These are phyloP conservation scores for Cryptococcus floricola DNA, from an alignment of 1,284 basidiomycete species.

Conservation along the genomic window DNA sequence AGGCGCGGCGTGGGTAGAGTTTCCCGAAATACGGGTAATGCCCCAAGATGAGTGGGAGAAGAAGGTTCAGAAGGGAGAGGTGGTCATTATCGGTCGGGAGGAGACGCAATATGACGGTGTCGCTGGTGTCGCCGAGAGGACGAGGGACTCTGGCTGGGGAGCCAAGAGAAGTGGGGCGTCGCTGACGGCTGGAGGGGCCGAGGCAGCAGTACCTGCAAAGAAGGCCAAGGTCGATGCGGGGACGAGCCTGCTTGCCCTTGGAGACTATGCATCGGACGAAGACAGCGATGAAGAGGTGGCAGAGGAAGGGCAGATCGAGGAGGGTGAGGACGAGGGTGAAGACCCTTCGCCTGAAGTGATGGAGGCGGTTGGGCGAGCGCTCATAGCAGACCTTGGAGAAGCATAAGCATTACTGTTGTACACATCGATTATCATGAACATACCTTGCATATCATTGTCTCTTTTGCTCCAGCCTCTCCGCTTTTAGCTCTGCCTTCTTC, in stretches of 20 bases:
- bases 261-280: conserved; percentile 30
- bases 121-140: conserved; percentile 50
- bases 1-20: conserved; percentile 69
- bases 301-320: conserved; percentile 9
- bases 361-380: conserved; percentile 13
- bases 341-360: conserved; percentile 13
- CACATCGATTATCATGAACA: not conserved
- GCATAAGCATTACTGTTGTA: conserved; percentile 3
- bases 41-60: conserved; percentile 60
- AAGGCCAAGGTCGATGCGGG: conserved; percentile 24
- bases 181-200: conserved; percentile 2
- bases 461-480: not conserved
- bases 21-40: conserved; percentile 70
- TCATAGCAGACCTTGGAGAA: conserved; percentile 18
- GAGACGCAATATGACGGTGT: conserved; percentile 30
- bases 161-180: conserved; percentile 10
- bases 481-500: not conserved
- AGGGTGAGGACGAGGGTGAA: conserved; percentile 2
- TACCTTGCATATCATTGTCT: conserved; percentile 4
- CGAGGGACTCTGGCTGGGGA: conserved; percentile 56
- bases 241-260: conserved; percentile 37
- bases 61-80: conserved; percentile 44
- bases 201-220: conserved; percentile 55
- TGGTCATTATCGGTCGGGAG: conserved; percentile 44
- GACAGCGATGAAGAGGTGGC: conserved; percentile 23